Percentiles rank a stretch among this genome's conserved stretches.
phyloP scores from a whole-genome alignment of 2,329 filamentous ascomycete genomes.

The Colletotrichum theobromicola region DNA sequence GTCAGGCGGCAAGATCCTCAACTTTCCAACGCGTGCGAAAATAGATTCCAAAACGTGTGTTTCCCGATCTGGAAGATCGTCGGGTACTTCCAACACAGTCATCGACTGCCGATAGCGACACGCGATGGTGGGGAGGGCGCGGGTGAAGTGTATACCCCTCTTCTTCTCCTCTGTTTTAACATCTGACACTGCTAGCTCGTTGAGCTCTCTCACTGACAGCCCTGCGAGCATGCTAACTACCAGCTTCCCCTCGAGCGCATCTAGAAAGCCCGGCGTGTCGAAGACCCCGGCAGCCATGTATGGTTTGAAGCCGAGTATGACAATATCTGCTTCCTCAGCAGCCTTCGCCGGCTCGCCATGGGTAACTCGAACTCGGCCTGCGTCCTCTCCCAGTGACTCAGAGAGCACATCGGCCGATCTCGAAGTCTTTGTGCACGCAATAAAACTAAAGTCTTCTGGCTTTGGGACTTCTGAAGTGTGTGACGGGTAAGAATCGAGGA shows the following conservation, averaged over 20 bases:
- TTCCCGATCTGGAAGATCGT: not conserved
- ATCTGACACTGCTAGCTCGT: not conserved
- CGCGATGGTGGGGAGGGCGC: not conserved
- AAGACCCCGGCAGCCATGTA: not conserved
- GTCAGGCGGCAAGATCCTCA: not conserved
- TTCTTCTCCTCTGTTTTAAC: not conserved
- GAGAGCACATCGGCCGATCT: not conserved
- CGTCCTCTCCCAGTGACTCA: not conserved
- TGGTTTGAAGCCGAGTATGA: not conserved
- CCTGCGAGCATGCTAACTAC: not conserved
- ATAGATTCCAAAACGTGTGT: not conserved
- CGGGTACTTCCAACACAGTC: not conserved
- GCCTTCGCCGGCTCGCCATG: not conserved
- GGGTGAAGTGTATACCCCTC: not conserved
- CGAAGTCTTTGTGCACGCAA: not conserved
- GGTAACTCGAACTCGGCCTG: not conserved
- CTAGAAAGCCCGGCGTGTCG: not conserved
- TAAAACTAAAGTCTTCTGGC: not conserved
- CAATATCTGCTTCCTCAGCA: not conserved
- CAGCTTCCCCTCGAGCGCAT: not conserved
- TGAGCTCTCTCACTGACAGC: not conserved
- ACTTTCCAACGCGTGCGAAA: not conserved
- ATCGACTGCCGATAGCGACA: not conserved
- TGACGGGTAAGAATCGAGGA: not conserved
- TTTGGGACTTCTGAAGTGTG: not conserved